Evolutionary conservation across 768 basidiomycete species (phyloP), one percentile per base, ranked within the genome.

Genomic region (Tephrocybe sp.): DNA sequence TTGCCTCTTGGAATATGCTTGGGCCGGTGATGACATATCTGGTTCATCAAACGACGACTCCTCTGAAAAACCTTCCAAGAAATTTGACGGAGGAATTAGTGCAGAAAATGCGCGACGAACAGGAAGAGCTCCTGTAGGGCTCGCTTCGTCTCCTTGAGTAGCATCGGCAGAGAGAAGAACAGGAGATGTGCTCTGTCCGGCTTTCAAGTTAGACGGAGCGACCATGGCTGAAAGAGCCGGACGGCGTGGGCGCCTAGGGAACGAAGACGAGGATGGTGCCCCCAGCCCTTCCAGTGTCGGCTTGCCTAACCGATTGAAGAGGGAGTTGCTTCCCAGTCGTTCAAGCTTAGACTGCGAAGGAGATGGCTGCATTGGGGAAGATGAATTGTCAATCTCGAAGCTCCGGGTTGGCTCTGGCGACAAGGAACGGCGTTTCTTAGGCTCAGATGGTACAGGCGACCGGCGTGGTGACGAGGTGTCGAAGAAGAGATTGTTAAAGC

Each of bases 11-110:
- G 86, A 80, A 63, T 91, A 92, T 4, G 88, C 88, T 60, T 86
- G 85, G 28, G 90, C 90, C 36, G 90, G 89, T 0, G 88, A 89
- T 25, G 88, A 89, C 78, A 84, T 78, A 57, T 88, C 87, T 11
- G 76, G 76, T 17, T 76, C 77, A 58, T 86, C 84, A 49, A 84
- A 84, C n/a, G 85, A 83, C 30, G 79, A 76, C 47, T 80, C 76
- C 32, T 83, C 81, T 5, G 76, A 72, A 42, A 72, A 69, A 5
- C 66, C 67, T 21, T 73, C 69, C 36, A 67, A 57, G 50, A 83
- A 80, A 18, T 79, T 78, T 6, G 85, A 84, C 51, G 85, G 85
- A 25, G 78, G 69, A 37, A 88, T 69, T 70, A 89, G 77, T 3
- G 90, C 89, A 41, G 87, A 90, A 64, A 91, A 88, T 1, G 84